These are phyloP conservation scores for Takakia lepidozioides DNA, from an alignment of 225 moss, liverwort and hornwort genomes.

Conservation along the genomic window DNA sequence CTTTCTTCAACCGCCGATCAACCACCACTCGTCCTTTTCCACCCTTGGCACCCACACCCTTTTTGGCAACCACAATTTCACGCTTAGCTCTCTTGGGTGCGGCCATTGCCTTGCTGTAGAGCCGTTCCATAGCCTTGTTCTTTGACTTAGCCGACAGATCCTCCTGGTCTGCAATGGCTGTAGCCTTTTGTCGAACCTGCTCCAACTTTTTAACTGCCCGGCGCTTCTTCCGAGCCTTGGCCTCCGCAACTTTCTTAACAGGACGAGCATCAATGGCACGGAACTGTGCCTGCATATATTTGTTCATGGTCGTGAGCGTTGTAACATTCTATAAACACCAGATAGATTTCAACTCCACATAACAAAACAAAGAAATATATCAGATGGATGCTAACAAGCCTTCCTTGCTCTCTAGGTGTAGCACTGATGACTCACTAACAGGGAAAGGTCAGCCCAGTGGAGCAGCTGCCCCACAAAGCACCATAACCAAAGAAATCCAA, in stretches of 20 bases:
- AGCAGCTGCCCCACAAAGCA: too few species aligned
- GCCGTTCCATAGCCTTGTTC: slow-evolving; percentile 81
- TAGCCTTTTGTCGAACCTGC: slow-evolving; percentile 85
- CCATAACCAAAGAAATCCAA: too few species aligned
- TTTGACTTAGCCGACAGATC: slow-evolving; percentile 83
- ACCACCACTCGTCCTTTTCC: slow-evolving; percentile 81
- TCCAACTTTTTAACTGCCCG: slow-evolving; percentile 84
- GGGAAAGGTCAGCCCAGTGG: too few species aligned
- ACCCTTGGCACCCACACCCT: slow-evolving; percentile 76
- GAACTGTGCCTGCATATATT: slow-evolving; percentile 64
- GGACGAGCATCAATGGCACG: slow-evolving; percentile 88
- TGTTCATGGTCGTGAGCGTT: too few species aligned
- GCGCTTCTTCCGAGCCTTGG: slow-evolving; percentile 91
- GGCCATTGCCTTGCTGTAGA: slow-evolving; percentile 82
- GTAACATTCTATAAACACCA: too few species aligned
- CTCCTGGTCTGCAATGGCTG: slow-evolving; percentile 88
- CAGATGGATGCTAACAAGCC: too few species aligned
- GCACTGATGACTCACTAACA: too few species aligned
- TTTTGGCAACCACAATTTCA: slow-evolving; percentile 81
- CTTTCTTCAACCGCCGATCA: slow-evolving; percentile 75
- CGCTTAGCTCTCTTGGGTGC: slow-evolving; percentile 61
- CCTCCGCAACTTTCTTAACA: slow-evolving; percentile 96
- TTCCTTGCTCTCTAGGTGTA: too few species aligned
- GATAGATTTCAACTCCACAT: background rate
- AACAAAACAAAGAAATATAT: too few species aligned